Base-by-base conservation (phyloP, 1,284 basidiomycete genomes). In the Dichomitus squalens region DNA sequence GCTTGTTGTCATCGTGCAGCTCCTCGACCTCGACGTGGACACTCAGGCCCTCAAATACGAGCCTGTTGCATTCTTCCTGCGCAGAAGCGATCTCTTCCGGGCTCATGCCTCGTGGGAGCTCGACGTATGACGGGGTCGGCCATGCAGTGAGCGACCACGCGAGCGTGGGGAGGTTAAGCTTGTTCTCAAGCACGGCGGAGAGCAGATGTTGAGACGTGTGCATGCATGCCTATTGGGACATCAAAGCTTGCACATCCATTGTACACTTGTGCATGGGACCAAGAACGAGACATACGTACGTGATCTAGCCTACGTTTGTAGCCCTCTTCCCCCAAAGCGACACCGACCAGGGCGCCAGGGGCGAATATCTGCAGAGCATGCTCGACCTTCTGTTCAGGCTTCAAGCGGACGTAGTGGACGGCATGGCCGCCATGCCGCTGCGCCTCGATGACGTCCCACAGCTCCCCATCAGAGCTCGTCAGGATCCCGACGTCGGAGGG, bases 121-220 rank as follows among this genome's bases (percentile, higher is more conserved):
- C 93, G 57, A 95, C 80, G 69, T 95, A 95, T 62, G 81, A 86
- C 0, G 87, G 88, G 53, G 78, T 72, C 4, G 88, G 87, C 58
- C 80, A 84, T 16, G 80, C 76, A 0, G 90, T 90, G 40, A 91
- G 76, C 16, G 91, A 88, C 93, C 93, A 95, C 0, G 90, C 90
- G 7, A 95, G 79, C 0, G 94, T 95, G 9, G 86, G 86, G n/a
- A 95, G 79, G 38, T 81, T 73, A 43, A 89, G 76, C 7, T 77
- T 76, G 7, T 79, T 79, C 68, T 95, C 92, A 3, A 95, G 78
- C 7, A 95, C 77, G 0, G 93, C 92, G 3, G 92, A 95, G 31
- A 95, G 82, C 43, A 94, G 79, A 66, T 94, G 92, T 69, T 94
- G 92, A 0, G 85, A 87, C 0, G 91, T 93, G 69, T 93, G 90